Percentiles rank a stretch among this genome's conserved stretches.
Conservation (phyloP, 257 asterid genomes). For the Euphrasia confusa region DNA sequence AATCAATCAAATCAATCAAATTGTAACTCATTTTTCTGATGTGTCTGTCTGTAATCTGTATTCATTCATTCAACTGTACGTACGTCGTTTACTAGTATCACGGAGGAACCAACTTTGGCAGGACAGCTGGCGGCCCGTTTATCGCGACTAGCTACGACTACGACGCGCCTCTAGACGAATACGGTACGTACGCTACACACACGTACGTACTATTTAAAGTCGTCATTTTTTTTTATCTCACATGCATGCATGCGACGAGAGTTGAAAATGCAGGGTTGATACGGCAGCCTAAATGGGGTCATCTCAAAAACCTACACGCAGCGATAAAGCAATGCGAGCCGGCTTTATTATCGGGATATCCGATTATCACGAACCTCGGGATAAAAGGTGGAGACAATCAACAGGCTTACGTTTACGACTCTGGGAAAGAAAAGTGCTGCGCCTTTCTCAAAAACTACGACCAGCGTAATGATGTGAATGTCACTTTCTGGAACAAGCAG, state of each 20-base stretch:
- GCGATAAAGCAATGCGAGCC: conserved; percentile 95
- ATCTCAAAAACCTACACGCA: conserved; percentile 84
- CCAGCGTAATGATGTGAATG: conserved; percentile 53
- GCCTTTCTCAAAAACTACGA: conserved; percentile 87
- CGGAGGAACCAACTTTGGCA: conserved; percentile 67
- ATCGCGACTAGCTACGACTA: conserved; percentile 72
- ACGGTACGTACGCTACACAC: conserved; percentile 56
- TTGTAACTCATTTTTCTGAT: neutral
- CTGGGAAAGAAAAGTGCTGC: conserved; percentile 78
- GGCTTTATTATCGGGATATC: conserved; percentile 76
- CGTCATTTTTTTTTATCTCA: neutral
- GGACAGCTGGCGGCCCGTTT: conserved; percentile 80
- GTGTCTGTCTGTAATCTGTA: no score
- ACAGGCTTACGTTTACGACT: conserved; percentile 77
- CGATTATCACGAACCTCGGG: conserved; percentile 68
- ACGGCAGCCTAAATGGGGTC: conserved; percentile 97
- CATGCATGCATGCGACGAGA: no score
- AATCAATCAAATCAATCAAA: no score
- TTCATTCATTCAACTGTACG: no score
- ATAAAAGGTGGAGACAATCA: no score
- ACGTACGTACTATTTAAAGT: no score
- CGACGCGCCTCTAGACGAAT: conserved; percentile 73
- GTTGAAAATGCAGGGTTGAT: conserved; percentile 42
- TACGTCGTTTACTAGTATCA: conserved; percentile 32
- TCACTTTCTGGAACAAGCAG: conserved; percentile 53